Conservation (phyloP, 1,139 yeast genomes). For the Yamadazyma oceani region DNA sequence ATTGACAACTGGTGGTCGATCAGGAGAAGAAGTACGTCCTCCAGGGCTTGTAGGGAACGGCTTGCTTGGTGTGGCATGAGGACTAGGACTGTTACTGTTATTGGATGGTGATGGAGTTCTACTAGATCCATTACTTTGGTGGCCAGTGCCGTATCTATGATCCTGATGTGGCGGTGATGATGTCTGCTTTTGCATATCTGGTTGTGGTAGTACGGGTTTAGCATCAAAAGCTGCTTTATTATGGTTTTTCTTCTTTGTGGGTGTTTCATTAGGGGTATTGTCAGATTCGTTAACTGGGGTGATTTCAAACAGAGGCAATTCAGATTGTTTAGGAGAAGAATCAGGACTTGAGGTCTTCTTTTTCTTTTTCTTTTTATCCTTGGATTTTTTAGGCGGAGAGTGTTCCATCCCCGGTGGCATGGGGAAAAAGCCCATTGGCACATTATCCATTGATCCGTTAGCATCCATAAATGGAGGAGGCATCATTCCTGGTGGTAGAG, state of each 20-base stretch:
- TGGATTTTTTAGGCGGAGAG: slow-evolving; percentile 12
- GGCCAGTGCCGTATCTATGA: neutral
- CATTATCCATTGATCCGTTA: slow-evolving; percentile 13
- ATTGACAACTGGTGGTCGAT: neutral
- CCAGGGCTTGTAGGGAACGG: slow-evolving; percentile 11
- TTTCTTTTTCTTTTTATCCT: slow-evolving; percentile 17
- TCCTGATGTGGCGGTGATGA: slow-evolving; percentile 9
- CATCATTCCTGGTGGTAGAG: slow-evolving; percentile 18
- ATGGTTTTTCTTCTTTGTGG: neutral
- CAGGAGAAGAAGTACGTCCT: neutral
- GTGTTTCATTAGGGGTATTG: neutral
- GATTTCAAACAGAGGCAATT: slow-evolving; percentile 15
- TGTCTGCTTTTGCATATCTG: slow-evolving; percentile 3
- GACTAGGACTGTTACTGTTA: slow-evolving; percentile 2
- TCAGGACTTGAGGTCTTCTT: slow-evolving; percentile 11
- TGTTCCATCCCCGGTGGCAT: slow-evolving; percentile 19
- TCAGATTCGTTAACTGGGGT: slow-evolving; percentile 10
- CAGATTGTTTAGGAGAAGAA: slow-evolving; percentile 12
- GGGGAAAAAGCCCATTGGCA: slow-evolving; percentile 19
- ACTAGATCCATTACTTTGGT: slow-evolving; percentile 2
- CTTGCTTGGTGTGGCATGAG: slow-evolving; percentile 5
- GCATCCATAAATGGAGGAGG: slow-evolving; percentile 17
- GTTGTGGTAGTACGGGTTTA: slow-evolving; percentile 4
- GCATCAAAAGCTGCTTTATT: slow-evolving; percentile 1
- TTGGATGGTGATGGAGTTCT: slow-evolving; percentile 14